These are phyloP conservation scores for Erythrophleum fordii DNA, from an alignment of 306 rosid genomes.

Conservation along the genomic window DNA sequence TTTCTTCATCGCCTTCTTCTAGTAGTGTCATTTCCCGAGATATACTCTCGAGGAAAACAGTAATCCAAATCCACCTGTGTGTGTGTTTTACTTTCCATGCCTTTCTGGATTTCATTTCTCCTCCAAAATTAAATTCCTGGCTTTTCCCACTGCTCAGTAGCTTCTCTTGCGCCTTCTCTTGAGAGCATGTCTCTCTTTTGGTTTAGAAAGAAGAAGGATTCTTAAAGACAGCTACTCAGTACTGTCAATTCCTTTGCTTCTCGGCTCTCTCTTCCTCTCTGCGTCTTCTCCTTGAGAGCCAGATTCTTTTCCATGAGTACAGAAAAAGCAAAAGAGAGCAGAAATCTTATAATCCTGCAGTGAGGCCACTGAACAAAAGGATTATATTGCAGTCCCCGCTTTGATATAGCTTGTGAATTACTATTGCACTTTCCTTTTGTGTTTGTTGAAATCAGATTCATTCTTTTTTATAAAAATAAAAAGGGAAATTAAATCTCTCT, in stretches of 20 bases:
- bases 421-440: constrained; percentile 42
- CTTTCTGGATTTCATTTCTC: constrained; percentile 15
- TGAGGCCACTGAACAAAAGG: background rate
- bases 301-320: background rate
- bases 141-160: no score
- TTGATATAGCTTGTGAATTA: constrained; percentile 22
- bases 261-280: background rate
- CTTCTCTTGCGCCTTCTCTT: background rate
- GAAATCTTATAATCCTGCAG: background rate
- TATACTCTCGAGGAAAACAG: constrained; percentile 59
- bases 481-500: constrained; percentile 4
- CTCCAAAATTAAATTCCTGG: no score
- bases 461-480: background rate
- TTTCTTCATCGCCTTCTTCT: background rate
- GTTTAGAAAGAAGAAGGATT: constrained; percentile 28
- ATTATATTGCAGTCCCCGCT: background rate
- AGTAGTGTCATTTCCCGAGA: constrained; percentile 81
- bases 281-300: background rate
- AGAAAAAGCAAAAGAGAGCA: background rate
- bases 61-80: constrained; percentile 39
- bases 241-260: background rate
- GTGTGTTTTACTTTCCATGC: constrained; percentile 1
- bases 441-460: background rate
- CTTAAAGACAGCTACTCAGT: background rate
- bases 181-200: constrained; percentile 48